Evolutionary conservation across 2,329 filamentous ascomycete genomes (phyloP).

Genomic region (Aureobasidium sp.): DNA sequence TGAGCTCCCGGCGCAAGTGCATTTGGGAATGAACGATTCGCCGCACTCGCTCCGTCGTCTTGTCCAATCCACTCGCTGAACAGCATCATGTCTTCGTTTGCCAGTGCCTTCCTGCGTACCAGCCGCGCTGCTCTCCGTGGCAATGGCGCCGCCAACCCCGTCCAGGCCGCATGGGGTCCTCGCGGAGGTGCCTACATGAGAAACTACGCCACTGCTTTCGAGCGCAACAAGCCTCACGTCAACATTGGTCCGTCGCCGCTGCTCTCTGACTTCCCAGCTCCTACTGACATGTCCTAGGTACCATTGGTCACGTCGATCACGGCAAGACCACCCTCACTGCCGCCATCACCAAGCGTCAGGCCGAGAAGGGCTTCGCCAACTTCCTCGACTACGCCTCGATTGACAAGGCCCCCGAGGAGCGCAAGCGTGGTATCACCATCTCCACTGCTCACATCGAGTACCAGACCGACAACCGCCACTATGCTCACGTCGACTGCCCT

Average conservation of each 20-base stretch:
- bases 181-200: constrained; percentile 56
- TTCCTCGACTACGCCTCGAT: constrained; percentile 98
- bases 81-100: constrained; percentile 67
- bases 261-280: constrained; percentile 67
- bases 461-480: constrained; percentile 86
- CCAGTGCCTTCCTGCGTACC: constrained; percentile 76
- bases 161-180: constrained; percentile 60
- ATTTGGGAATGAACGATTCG: neutral
- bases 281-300: constrained; percentile 51
- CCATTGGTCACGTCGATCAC: constrained; percentile 93
- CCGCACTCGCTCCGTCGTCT: neutral
- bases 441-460: constrained; percentile 98
- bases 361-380: constrained; percentile 85
- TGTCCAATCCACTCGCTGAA: constrained; percentile 20
- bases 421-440: constrained; percentile 99
- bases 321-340: constrained; percentile 89
- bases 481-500: constrained; percentile 99
- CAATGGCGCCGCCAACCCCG: constrained; percentile 61
- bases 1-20: neutral
- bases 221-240: constrained; percentile 93
- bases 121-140: constrained; percentile 65
- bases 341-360: constrained; percentile 96
- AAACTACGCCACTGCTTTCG: constrained; percentile 58
- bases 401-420: constrained; percentile 98
- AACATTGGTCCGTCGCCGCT: constrained; percentile 78